A percentile compares a stretch with the other conserved stretches of the same genome.
Evolutionary conservation across 148 eudicot genomes (phyloP).

Genomic region (Nyssa sinensis): DNA sequence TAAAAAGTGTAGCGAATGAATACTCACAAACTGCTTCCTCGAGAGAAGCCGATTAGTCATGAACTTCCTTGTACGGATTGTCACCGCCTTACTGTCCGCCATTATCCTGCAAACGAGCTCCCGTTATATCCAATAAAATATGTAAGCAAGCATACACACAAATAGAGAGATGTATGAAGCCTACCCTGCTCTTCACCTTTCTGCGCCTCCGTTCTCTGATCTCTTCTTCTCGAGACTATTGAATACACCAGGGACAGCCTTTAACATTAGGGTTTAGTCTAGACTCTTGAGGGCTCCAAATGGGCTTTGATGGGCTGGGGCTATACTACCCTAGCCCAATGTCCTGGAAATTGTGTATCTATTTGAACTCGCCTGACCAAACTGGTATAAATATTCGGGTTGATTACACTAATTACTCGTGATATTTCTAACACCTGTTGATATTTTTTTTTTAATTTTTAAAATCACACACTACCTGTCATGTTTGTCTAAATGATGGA

Average conservation of each 20-base stretch:
- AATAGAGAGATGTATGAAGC: neutral
- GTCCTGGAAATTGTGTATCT: too few relatives aligned
- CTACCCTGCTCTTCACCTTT: neutral
- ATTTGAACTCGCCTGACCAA: too few relatives aligned
- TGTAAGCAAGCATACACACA: neutral
- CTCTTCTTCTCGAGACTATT: neutral
- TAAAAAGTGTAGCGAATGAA: neutral
- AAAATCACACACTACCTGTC: too few relatives aligned
- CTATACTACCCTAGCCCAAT: neutral
- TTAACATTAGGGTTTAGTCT: neutral
- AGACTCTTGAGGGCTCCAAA: neutral
- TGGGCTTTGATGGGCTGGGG: neutral
- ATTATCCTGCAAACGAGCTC: slow-evolving; percentile 24
- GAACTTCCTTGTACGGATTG: slow-evolving; percentile 82
- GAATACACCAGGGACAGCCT: neutral
- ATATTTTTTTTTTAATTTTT: too few relatives aligned
- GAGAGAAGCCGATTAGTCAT: slow-evolving; percentile 85
- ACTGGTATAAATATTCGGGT: too few relatives aligned
- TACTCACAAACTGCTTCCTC: slow-evolving; percentile 75
- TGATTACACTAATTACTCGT: too few relatives aligned
- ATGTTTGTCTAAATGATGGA: too few relatives aligned
- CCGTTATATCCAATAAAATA: neutral
- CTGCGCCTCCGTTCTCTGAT: neutral
- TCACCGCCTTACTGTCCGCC: slow-evolving; percentile 72
- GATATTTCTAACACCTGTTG: too few relatives aligned